These are phyloP conservation scores for Wallacemonas sp. DNA, from an alignment of 208 protist genomes.

Conservation along the genomic window DNA sequence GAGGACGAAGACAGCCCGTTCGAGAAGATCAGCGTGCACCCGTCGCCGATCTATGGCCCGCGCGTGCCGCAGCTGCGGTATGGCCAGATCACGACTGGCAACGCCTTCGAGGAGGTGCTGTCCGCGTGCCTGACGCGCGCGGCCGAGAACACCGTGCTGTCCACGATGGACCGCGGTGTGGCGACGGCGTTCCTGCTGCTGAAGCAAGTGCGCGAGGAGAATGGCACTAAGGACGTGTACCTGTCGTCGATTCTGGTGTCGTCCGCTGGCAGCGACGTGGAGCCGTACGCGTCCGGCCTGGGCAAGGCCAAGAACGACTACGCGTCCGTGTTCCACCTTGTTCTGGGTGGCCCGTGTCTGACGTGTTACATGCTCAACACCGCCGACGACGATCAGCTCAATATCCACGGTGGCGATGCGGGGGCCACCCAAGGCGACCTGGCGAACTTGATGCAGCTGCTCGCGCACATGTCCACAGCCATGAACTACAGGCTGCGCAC, in stretches of 20 bases:
- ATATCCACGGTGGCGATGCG: slow-evolving; percentile 3
- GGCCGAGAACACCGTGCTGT: slow-evolving; percentile 41
- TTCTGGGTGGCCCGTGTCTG: slow-evolving; percentile 63
- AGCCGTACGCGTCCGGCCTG: slow-evolving; percentile 55
- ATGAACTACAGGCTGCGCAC: slow-evolving; percentile 77
- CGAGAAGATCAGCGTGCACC: slow-evolving; percentile 55
- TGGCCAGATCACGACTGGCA: slow-evolving; percentile 38
- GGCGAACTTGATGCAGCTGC: slow-evolving; percentile 38
- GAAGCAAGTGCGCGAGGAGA: slow-evolving; percentile 52
- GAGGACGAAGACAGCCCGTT: slow-evolving; percentile 36
- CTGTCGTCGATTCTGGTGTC: slow-evolving; percentile 73
- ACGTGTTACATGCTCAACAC: slow-evolving; percentile 79
- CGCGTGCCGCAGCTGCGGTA: slow-evolving; percentile 65
- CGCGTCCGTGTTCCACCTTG: slow-evolving; percentile 69
- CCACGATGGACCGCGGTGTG: slow-evolving; percentile 48
- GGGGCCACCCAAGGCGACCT: slow-evolving; percentile 20
- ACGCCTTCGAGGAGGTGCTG: slow-evolving; percentile 58
- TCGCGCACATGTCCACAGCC: slow-evolving; percentile 40
- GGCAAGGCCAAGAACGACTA: slow-evolving; percentile 49
- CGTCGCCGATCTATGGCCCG: slow-evolving; percentile 80
- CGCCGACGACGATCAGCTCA: slow-evolving; percentile 42
- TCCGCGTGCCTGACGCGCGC: slow-evolving; percentile 44
- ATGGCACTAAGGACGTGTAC: slow-evolving; percentile 64
- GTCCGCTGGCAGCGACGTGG: slow-evolving; percentile 50
- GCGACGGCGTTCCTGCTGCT: slow-evolving; percentile 52